Evolutionary conservation across 495 filamentous ascomycete species (phyloP).

Genomic region (Podospora pseudoanserina): DNA sequence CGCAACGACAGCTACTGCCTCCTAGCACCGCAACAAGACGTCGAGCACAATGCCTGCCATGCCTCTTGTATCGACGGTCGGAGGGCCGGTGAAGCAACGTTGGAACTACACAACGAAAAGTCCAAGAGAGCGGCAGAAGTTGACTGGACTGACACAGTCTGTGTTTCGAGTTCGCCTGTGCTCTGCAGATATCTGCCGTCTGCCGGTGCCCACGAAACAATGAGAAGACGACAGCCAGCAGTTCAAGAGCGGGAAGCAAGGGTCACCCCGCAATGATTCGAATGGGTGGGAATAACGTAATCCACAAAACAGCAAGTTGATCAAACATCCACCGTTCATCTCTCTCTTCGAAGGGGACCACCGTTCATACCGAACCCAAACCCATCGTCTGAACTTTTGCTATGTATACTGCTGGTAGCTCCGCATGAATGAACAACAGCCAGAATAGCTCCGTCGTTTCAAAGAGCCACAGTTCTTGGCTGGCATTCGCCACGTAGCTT

Average conservation of each 20-base stretch:
- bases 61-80: conserved; percentile 9
- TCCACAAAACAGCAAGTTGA: conserved; percentile 18
- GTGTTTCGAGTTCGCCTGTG: conserved; percentile 32
- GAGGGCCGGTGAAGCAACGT: conserved; percentile 14
- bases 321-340: conserved; percentile 30
- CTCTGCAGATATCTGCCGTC: conserved; percentile 25
- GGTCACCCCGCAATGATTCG: conserved; percentile 32
- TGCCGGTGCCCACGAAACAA: conserved; percentile 21
- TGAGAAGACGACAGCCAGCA: conserved; percentile 22
- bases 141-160: conserved; percentile 31
- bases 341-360: conserved; percentile 17
- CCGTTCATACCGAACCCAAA: conserved; percentile 9
- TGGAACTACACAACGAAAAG: background rate
- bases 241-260: conserved; percentile 25
- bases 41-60: conserved; percentile 13
- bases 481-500: background rate
- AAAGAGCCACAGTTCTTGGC: conserved; percentile 18
- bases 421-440: conserved; percentile 22
- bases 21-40: background rate
- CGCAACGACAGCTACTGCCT: background rate
- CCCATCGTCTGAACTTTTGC: conserved; percentile 26
- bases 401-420: conserved; percentile 2
- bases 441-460: conserved; percentile 27
- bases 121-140: conserved; percentile 15
- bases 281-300: conserved; percentile 29